Evolutionary conservation across 1,139 yeast genomes (phyloP), one percentile per base, ranked within the genome.

Genomic region (Saccharomycopsis hybrid): DNA sequence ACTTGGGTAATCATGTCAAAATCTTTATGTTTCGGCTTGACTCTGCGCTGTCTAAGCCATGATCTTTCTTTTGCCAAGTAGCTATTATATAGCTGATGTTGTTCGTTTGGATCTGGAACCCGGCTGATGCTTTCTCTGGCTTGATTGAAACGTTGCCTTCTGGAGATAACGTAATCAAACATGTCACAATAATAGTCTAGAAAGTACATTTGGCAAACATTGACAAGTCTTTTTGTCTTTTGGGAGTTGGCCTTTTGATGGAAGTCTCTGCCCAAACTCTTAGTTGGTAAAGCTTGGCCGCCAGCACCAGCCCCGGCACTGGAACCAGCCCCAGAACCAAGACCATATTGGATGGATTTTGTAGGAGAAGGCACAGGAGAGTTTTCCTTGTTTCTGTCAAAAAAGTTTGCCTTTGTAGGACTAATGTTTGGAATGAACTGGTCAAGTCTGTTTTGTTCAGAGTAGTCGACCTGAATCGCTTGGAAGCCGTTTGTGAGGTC

Each of bases 1-100:
- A 94, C 97, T 70, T 94, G 98, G 2, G 98, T 92, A 55, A 94
- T 82, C 74, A 90, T 87, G 65, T 89, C 94, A 65, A 94, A 94
- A 65, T 94, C 98, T 59, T 89, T 90, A 64, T 89, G 92, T 64
- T 85, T 87, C 44, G 97, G 96, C 66, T 89, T 88, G 56, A 88
- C 75, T 61, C 99, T 78, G 61, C 97, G 76, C 65, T 89, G 89
- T 56, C 99, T 78, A 60, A 94, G 71, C 50, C 82, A 76, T 4
- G 88, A 90, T 48, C 95, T 73, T 66, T 94, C 99, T 54, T 94
- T 77, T 24, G 92, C 89, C 32, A 81, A 71, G 63, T 94, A 92
- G 51, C 81, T 79, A 58, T 77, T 13, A 31, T 52, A 50, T 13
- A 43, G 78, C 95, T 96, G 85, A 62, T 87, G 92, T 55, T 75